A percentile compares a stretch with the other conserved stretches of the same genome.
phyloP scores from a whole-genome alignment of 257 asterid genomes.

The Marsdenia floribunda region DNA sequence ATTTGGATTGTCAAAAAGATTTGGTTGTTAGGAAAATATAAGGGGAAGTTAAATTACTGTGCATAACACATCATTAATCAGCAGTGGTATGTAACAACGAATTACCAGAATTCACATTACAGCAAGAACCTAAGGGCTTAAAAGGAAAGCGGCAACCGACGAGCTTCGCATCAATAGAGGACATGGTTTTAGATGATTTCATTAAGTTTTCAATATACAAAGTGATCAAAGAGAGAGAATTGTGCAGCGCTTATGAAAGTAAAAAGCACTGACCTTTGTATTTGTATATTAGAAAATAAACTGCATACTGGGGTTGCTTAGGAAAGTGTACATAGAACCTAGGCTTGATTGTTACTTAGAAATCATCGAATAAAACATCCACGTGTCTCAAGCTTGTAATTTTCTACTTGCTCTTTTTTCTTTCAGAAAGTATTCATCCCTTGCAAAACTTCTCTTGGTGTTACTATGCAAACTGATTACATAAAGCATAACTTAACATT shows the following conservation, averaged over 20 bases:
- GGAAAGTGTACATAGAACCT: neutral
- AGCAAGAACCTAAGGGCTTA: slow-evolving; percentile 6
- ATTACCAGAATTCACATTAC: slow-evolving; percentile 17
- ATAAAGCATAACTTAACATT: neutral
- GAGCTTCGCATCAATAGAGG: slow-evolving; percentile 7
- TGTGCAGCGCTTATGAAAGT: neutral
- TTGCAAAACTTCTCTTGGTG: neutral
- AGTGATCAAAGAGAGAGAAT: slow-evolving; percentile 3
- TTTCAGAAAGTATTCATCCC: neutral
- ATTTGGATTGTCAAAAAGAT: neutral
- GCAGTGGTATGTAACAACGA: neutral
- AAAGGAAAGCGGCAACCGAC: slow-evolving; percentile 4
- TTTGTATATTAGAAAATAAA: slow-evolving; percentile 4
- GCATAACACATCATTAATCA: neutral
- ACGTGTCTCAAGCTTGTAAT: slow-evolving; percentile 14
- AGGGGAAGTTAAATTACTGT: neutral
- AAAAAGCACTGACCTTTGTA: neutral
- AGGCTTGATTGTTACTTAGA: neutral
- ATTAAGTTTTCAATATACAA: neutral
- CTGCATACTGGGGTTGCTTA: neutral
- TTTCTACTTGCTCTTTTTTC: neutral
- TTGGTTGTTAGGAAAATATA: neutral
- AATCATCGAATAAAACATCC: slow-evolving; percentile 8
- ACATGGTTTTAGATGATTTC: slow-evolving; percentile 10
- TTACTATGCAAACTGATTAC: neutral